Base-by-base conservation (phyloP, 2,329 filamentous ascomycete genomes). In the Aspergillus puulaauensis region DNA sequence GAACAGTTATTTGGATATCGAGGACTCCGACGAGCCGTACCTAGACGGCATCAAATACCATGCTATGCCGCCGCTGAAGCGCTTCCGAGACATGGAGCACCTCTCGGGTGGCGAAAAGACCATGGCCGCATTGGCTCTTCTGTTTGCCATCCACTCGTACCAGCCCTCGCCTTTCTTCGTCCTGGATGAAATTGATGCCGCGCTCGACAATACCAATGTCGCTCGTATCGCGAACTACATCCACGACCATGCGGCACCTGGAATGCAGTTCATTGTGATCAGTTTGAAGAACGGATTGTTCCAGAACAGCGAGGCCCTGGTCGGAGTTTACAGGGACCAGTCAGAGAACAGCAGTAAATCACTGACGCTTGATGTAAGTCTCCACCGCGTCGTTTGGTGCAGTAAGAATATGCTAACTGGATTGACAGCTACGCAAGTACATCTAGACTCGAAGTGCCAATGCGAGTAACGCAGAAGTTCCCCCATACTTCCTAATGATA, bases 181-280 rank as follows among this genome's bases (percentile, higher is more conserved):
- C 35, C 86, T 99, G 7, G 95, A 99, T 72, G 95, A 99, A 77
- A 93, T 99, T 14, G 95, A 99, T 72, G 96, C 95, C 9, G 96
- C 95, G 41, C 84, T 99, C n/a, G 95, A 99, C 73, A 96, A 97
- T 70, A 92, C 93, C 60, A 99, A 99, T 68, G 95, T 98, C 6
- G 89, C 91, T 66, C 92, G 96, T 73, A 93, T 99, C 75, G 95
- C 93, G 64, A 95, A 95, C 75, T 99, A 99, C 71, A 96, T 99
- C 61, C 86, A 89, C 39, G 91, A 96, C 70, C 93, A 99, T 75
- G 90, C 93, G 1, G 91, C 91, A 0, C 95, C 95, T 1, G 96
- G 96, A 14, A 98, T 98, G 92, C 95, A 99, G 75, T 99, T 99
- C 67, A 96, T 99, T 60, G 95, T 99, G 65, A 99, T 99, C 75